A percentile compares a stretch with the other conserved stretches of the same genome.
Evolutionary conservation across 768 basidiomycete species (phyloP).

Genomic region (Suillus cothurnatus): DNA sequence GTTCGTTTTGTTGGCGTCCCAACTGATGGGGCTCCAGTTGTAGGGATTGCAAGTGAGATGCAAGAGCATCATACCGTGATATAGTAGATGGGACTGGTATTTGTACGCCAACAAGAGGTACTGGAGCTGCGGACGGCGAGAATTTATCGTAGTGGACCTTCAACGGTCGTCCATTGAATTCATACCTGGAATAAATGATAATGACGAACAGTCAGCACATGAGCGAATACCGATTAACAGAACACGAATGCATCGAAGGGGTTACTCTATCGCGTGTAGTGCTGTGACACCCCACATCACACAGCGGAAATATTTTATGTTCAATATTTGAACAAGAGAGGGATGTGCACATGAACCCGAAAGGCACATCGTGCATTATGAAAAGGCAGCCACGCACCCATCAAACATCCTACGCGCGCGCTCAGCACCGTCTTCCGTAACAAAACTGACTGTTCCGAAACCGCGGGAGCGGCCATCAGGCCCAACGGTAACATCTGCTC

Average conservation of each 20-base stretch:
- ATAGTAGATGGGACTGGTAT: conserved; percentile 18
- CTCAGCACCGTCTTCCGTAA: conserved; percentile 81
- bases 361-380: neutral
- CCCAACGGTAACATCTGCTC: conserved; percentile 90
- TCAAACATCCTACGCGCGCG: conserved; percentile 87
- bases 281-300: neutral
- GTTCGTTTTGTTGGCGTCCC: conserved; percentile 24
- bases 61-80: conserved; percentile 23
- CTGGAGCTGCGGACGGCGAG: conserved; percentile 40
- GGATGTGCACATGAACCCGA: neutral
- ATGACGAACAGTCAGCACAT: conserved; percentile 11
- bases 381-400: conserved; percentile 58
- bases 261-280: neutral
- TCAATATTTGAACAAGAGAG: neutral
- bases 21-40: conserved; percentile 6
- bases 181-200: conserved; percentile 54
- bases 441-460: conserved; percentile 90
- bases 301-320: neutral
- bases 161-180: conserved; percentile 82
- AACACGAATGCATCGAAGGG: neutral
- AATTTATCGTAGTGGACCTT: conserved; percentile 94
- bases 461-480: conserved; percentile 88
- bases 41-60: conserved; percentile 11
- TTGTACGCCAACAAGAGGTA: conserved; percentile 26
- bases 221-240: neutral